A percentile compares a stretch with the other conserved stretches of the same genome.
Conservation (phyloP, 257 asterid species). For the Rehmannia glutinosa region DNA sequence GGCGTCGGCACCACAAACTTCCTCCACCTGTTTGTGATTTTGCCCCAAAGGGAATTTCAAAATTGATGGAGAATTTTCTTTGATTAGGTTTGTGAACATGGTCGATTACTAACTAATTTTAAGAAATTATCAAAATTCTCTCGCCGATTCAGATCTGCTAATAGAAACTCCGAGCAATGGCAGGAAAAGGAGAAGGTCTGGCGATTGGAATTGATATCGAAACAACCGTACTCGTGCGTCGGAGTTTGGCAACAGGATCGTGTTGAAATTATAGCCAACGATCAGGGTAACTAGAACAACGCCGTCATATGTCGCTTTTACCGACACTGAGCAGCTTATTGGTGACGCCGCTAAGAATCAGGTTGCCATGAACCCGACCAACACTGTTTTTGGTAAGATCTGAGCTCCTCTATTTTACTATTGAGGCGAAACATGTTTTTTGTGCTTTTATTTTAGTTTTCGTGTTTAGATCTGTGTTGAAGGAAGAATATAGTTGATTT, state of each 20-base stretch:
- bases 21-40: no score
- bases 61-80: no score
- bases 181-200: conserved; percentile 83
- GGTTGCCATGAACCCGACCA: conserved; percentile 84
- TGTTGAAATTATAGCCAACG: conserved; percentile 84
- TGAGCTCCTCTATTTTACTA: no score
- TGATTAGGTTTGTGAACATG: no score
- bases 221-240: conserved; percentile 80
- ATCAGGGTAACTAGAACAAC: conserved; percentile 90
- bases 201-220: conserved; percentile 90
- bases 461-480: neutral
- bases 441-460: neutral
- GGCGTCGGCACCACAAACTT: no score
- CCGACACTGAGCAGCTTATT: conserved; percentile 71
- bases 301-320: conserved; percentile 75
- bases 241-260: conserved; percentile 97
- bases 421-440: no score
- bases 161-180: conserved; percentile 34
- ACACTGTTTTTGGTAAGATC: conserved; percentile 74
- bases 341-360: conserved; percentile 97
- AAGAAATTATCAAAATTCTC: no score
- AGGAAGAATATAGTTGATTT: neutral
- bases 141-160: conserved; percentile 12
- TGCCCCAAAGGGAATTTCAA: no score
- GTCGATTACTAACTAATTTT: no score